phyloP scores from a whole-genome alignment of 1,284 basidiomycete species.

The Tilletiopsis washingtonensis region DNA sequence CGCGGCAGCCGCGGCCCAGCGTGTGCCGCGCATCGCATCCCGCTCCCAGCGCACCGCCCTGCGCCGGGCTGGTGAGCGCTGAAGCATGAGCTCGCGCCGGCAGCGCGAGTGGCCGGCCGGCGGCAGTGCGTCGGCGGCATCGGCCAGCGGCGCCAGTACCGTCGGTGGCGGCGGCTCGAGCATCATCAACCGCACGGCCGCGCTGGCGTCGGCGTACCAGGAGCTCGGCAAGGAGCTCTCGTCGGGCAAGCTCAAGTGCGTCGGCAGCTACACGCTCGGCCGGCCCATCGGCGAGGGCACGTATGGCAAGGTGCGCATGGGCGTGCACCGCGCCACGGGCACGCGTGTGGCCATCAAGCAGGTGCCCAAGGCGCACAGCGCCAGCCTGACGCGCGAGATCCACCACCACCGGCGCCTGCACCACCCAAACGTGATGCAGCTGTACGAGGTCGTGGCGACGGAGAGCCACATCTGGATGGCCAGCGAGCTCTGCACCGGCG shows the following conservation, averaged over 20 bases:
- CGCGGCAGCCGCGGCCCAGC: too few relatives aligned
- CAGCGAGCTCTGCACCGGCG: conserved; percentile 89
- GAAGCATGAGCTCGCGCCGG: too few relatives aligned
- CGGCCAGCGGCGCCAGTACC: too few relatives aligned
- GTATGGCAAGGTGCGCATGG: conserved; percentile 84
- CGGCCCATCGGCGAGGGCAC: conserved; percentile 90
- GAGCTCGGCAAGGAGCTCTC: conserved; percentile 91
- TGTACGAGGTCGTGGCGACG: conserved; percentile 96
- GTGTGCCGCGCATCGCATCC: too few relatives aligned
- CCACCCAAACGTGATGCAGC: conserved; percentile 86
- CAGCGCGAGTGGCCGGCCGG: too few relatives aligned
- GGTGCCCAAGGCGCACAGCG: conserved; percentile 72
- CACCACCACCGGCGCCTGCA: conserved; percentile 95
- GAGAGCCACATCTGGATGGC: conserved; percentile 94
- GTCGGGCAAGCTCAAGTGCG: conserved; percentile 75
- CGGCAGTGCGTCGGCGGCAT: too few relatives aligned
- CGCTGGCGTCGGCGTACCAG: conserved; percentile 81
- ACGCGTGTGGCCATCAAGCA: conserved; percentile 78
- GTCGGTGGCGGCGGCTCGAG: too few relatives aligned
- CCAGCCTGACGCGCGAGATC: conserved; percentile 83
- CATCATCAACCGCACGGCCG: conserved; percentile 30
- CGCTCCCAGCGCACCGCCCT: too few relatives aligned
- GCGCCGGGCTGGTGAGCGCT: too few relatives aligned
- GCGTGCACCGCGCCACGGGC: conserved; percentile 74
- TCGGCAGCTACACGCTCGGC: conserved; percentile 91